Evolutionary conservation across 768 basidiomycete genomes (phyloP).

Genomic region (Suillus ampliporus): DNA sequence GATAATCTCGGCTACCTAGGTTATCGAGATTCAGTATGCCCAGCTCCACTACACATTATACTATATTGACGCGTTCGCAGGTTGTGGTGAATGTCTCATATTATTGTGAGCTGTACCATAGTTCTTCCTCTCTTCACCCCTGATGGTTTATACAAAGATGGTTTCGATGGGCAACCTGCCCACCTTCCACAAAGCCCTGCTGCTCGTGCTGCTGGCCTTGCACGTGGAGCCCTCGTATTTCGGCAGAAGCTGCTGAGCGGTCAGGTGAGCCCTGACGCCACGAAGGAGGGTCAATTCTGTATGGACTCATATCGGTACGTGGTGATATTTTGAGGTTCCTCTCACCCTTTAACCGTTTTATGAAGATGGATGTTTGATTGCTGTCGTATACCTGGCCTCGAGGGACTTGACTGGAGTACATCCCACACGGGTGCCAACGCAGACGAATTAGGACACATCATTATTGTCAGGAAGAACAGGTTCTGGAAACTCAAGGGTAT

Average conservation of each 20-base stretch:
- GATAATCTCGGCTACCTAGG: slow-evolving; percentile 82
- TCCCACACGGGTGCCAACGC: slow-evolving; percentile 59
- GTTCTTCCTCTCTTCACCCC: slow-evolving; percentile 8
- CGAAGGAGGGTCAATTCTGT: slow-evolving; percentile 74
- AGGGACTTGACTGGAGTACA: slow-evolving; percentile 79
- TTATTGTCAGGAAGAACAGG: slow-evolving; percentile 85
- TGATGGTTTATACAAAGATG: slow-evolving; percentile 55
- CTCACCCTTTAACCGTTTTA: slow-evolving; percentile 3
- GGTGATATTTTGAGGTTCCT: background rate
- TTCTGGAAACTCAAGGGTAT: slow-evolving; percentile 80
- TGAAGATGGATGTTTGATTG: slow-evolving; percentile 92
- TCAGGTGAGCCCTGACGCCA: slow-evolving; percentile 63
- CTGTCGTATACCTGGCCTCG: slow-evolving; percentile 75
- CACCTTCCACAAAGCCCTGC: slow-evolving; percentile 63
- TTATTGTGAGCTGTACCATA: slow-evolving; percentile 64
- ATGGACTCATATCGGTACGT: slow-evolving; percentile 86
- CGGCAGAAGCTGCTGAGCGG: slow-evolving; percentile 72
- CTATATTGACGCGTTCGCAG: slow-evolving; percentile 39
- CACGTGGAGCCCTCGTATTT: slow-evolving; percentile 76
- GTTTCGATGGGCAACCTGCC: slow-evolving; percentile 70
- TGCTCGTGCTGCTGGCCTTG: slow-evolving; percentile 73
- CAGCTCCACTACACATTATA: background rate
- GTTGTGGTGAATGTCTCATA: slow-evolving; percentile 94
- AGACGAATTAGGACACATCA: slow-evolving; percentile 75
- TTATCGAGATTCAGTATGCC: slow-evolving; percentile 82